Evolutionary conservation across 352 stramenopile species (phyloP), one percentile per base, ranked within the genome.

Genomic region (Phytophthora sansomeana): DNA sequence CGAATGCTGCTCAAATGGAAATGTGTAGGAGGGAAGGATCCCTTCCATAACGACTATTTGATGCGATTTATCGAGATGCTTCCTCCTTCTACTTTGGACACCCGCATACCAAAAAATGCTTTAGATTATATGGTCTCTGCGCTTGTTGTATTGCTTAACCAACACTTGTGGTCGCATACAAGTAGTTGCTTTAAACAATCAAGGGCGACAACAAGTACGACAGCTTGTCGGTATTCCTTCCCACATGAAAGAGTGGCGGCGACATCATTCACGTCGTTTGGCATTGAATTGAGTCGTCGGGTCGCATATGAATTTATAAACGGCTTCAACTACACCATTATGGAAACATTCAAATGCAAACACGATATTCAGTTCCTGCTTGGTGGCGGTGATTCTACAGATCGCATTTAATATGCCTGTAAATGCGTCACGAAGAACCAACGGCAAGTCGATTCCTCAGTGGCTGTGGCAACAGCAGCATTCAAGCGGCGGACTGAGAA

Each of bases 91-190:
- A 49, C 6, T 32, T 26, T 6, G 3, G 48, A 32, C 17, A 19
- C 9, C 0, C n/a, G 48, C 1, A 42, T 55, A 3, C 17, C n/a
- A 5, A 4, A 29, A 49, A 28, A 33, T 10, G 5, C 0, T 14
- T 19, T 58, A 7, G 51, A 58, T 47, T 58, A 50, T 13, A 39
- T 58, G 51, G 51, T 58, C 13, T 38, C 51, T 11, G 5, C 14
- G 14, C 33, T 58, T 16, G 51, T 49, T 41, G 24, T 58, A 8
- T 49, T 49, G 19, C 24, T 50, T 1, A 58, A 49, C 16, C 24
- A 58, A 38, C 36, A 58, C 28, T 39, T 17, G 8, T 58, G 35
- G 38, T 41, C 14, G 13, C 38, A 49, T 11, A 50, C 51, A 6
- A 50, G n/a, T 5, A 49, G 11, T 17, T 49, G 35, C n/a, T 44